Base-by-base conservation (phyloP, 139 green algal species). In the Chlamydomonas sp. region DNA sequence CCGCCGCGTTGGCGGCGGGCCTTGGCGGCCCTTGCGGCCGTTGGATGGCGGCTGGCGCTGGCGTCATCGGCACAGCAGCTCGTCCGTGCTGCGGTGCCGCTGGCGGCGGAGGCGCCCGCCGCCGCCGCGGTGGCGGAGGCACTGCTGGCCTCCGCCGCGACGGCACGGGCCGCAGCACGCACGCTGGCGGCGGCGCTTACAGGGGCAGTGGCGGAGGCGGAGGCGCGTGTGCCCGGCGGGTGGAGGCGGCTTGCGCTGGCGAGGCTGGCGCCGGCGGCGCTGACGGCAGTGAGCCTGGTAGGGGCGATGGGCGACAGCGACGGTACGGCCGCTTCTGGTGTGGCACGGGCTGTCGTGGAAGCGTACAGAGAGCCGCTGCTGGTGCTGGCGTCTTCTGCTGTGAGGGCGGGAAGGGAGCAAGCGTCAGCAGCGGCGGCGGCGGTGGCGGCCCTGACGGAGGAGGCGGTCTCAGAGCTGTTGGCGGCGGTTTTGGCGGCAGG, bases 341-440 rank as follows among this genome's bases (percentile, higher is more conserved):
- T 14, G 72, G 71, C 59, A 60, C 17, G 7, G 14, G 20, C 81
- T 9, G 63, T 93, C 10, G 63, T 68, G 0, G 16, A 5, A 5
- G 14, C 64, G 9, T 93, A 83, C 77, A 59, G 81, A 0, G 83
- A 57, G 17, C 66, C 91, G 16, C 79, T 93, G 72, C 78, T 93
- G 0, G 86, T 89, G 2, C 31, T 49, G 31, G 31, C 31, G 31
- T 49, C 31, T 49, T 0, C 31, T 49, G 31, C 31, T 49, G 31
- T 0, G 31, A 49, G 31, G 31, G 31, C 31, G 31, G 31, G 31
- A 49, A 49, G 31, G 31, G 31, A 49, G 31, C 31, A 49, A 49
- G 31, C 31, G 31, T 0, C 31, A 49, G 31, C 31, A 49, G 31
- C 31, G 31, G 31, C 31, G 31, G 31, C 31, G 31, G 31, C 31